Evolutionary conservation across 1,139 yeast genomes (phyloP), one percentile per base, ranked within the genome.

Genomic region (Taiozyma sp.): DNA sequence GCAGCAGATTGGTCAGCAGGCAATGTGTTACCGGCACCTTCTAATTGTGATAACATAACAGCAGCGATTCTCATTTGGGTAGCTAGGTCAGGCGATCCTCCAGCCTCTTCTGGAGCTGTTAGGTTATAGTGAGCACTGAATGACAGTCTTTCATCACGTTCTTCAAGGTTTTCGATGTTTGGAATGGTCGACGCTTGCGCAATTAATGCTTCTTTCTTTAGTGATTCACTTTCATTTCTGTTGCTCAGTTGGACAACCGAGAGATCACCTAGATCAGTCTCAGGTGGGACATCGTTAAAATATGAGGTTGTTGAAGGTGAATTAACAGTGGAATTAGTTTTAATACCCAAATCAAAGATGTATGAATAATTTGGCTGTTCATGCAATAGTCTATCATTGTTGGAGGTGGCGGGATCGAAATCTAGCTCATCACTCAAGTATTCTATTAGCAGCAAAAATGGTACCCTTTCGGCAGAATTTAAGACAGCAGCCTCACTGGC

Each of bases 31-130:
- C 78, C 71, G 0, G 93, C 81, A 14, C 82, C 80, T 53, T 93
- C 97, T 29, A 93, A 71, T 66, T 93, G 99, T 14, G 91, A 84
- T 22, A 93, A 71, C 96, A 93, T 93, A 10, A 92, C 88, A 0
- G 97, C 88, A 0, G 99, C 98, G 16, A 96, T 91, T 59, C 98
- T 79, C 93, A 93, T 90, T 68, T 92, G 97, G 13, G 89, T 84
- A 0, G 97, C 95, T 34, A 90, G 70, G 52, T 81, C 88, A 44
- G 77, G 78, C 2, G 78, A 73, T 44, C 72, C 75, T 23, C 67
- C 56, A 34, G 57, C 55, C 30, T 58, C 63, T 12, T 58, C 63
- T 9, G 46, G 52, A 5, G 40, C 64, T 23, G 63, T 57, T 10
- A 67, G 59, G 27, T 63, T 67, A 47, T 70, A 58, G 44, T 64